Base-by-base conservation (phyloP, 306 rosid species). In the Prinsepia uniflora region DNA sequence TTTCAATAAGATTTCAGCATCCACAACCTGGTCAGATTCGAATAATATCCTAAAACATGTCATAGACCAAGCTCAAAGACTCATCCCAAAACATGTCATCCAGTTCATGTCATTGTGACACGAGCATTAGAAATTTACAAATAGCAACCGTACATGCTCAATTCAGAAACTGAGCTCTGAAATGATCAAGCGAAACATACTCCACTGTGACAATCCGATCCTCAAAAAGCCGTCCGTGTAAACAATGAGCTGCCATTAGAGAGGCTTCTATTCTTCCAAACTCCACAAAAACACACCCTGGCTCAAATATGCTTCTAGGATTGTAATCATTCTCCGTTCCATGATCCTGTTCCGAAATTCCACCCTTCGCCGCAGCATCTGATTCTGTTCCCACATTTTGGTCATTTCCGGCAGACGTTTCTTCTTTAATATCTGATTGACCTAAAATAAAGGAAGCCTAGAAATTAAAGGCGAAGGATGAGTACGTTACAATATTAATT, bases 181-280 rank as follows among this genome's bases (percentile, higher is more conserved):
- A 91, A 67, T 74, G 76, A 75, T 77, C 81, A 36, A 49, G 85
- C 47, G 84, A 20, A 75, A 87, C 72, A 70, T 89, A 94, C 72
- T 86, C 91, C 62, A 91, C 90, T 36, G 83, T 75, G 65, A 91
- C 90, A 72, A 73, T 81, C 70, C 82, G 84, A 78, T 83, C 89
- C 68, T 89, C 95, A 71, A 89, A 91, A 43, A 81, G 36, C 55
- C 92, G 88, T 67, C 96, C 92, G 44, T 91, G 91, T 69, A 94
- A 80, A 86, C 85, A 82, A 68, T 87, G 96, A 30, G 97, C 99
- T 8, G 95, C 97, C 8, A 24, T 52, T 72, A 84, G 68, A 64
- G 92, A 81, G 44, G 91, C 91, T 80, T 94, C 99, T 14, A 80
- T 74, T 81, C 97, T 84, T 72, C 83, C 88, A 52, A 81, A 94